phyloP scores from a whole-genome alignment of 2,329 filamentous ascomycete species.

The Colletotrichum sp. region DNA sequence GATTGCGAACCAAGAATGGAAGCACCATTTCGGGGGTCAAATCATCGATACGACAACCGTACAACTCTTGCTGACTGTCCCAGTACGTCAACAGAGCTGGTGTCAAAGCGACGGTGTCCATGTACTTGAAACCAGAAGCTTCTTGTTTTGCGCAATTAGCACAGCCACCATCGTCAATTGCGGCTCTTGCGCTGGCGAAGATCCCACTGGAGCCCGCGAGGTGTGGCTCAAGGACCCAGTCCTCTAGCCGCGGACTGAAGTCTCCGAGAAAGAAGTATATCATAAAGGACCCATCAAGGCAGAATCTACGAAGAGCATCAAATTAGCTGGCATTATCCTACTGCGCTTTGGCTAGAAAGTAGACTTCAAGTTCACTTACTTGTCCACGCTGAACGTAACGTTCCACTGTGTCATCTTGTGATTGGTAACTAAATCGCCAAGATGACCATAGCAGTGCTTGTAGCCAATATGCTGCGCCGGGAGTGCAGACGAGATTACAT shows the following conservation, averaged over 20 bases:
- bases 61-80: not conserved
- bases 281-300: not conserved
- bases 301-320: not conserved
- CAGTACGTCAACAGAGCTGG: constrained; percentile 1
- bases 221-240: not conserved
- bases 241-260: not conserved
- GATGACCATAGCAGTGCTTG: not conserved
- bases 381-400: not conserved
- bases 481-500: not conserved
- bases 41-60: not conserved
- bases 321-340: not conserved
- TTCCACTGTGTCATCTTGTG: not conserved
- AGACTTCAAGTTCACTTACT: not conserved
- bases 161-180: not conserved
- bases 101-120: not conserved
- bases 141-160: not conserved
- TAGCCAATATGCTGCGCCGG: not conserved
- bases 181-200: not conserved
- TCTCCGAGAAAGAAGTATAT: not conserved
- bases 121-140: not conserved
- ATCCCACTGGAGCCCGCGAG: not conserved
- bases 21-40: not conserved
- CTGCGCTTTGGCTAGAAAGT: not conserved
- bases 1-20: not conserved
- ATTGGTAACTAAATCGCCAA: not conserved